phyloP scores from a whole-genome alignment of 495 filamentous ascomycete species.

The Massariosphaeria phaeospora region DNA sequence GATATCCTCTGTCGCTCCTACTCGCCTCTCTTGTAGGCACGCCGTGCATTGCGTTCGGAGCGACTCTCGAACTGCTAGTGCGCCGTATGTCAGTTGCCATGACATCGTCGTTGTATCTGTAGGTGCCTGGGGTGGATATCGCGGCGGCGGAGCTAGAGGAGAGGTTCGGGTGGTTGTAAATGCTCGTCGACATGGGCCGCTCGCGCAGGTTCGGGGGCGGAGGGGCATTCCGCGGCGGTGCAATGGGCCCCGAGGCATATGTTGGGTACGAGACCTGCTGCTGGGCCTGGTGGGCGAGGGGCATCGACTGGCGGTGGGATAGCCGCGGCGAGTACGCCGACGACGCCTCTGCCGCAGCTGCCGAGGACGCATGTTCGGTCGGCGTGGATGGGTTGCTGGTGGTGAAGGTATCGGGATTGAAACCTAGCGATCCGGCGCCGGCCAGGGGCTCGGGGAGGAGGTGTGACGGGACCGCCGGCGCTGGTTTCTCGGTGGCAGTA shows the following conservation, averaged over 20 bases:
- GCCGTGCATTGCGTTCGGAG: slow-evolving; percentile 57
- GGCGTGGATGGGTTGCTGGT: slow-evolving; percentile 19
- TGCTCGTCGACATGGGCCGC: slow-evolving; percentile 35
- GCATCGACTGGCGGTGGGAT: slow-evolving; percentile 38
- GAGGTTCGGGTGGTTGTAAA: slow-evolving; percentile 41
- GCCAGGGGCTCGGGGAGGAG: slow-evolving; percentile 26
- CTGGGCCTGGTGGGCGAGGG: slow-evolving; percentile 38
- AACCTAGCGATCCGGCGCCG: slow-evolving; percentile 36
- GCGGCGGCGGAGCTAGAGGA: slow-evolving; percentile 36
- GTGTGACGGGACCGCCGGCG: slow-evolving; percentile 1
- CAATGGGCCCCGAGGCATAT: slow-evolving; percentile 27
- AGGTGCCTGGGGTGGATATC: slow-evolving; percentile 32
- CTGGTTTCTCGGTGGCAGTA: slow-evolving; percentile 31
- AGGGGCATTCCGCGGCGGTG: slow-evolving; percentile 22
- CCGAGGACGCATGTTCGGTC: slow-evolving; percentile 15
- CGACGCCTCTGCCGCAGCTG: slow-evolving; percentile 10
- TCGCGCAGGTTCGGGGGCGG: slow-evolving; percentile 5
- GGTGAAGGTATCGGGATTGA: slow-evolving; percentile 41
- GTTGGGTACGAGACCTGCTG: slow-evolving; percentile 47
- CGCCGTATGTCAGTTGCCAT: slow-evolving; percentile 52
- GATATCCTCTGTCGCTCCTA: slow-evolving; percentile 62
- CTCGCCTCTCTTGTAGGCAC: slow-evolving; percentile 65
- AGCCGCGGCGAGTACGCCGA: slow-evolving; percentile 22
- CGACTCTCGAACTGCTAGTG: slow-evolving; percentile 56
- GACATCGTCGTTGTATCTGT: slow-evolving; percentile 41